phyloP scores from a whole-genome alignment of 1,284 basidiomycete species.

The Cutaneotrichosporon cutaneum region DNA sequence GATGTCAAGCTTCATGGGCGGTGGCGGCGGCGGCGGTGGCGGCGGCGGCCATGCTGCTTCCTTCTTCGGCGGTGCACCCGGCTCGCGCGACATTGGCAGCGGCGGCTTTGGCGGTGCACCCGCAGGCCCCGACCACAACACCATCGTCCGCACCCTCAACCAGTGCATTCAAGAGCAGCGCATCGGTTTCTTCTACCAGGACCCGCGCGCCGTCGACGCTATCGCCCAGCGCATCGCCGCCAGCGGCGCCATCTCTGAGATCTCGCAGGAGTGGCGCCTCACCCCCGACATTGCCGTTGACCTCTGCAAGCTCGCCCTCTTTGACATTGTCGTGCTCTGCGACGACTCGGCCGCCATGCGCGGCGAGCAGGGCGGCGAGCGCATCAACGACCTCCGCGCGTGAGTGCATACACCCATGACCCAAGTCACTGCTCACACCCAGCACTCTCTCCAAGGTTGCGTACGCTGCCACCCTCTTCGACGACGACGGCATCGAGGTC shows the following conservation, averaged over 20 bases:
- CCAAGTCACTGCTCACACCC: not conserved
- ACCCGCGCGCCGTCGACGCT: constrained; percentile 50
- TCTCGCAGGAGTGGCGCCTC: constrained; percentile 53
- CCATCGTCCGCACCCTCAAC: constrained; percentile 29
- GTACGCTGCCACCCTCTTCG: constrained; percentile 49
- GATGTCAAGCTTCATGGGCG: not conserved
- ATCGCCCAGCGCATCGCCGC: constrained; percentile 53
- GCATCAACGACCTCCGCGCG: constrained; percentile 49
- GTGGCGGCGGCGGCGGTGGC: not conserved
- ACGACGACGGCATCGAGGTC: constrained; percentile 55
- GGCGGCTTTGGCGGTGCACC: constrained; percentile 3
- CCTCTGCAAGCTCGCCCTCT: constrained; percentile 24
- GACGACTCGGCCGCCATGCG: constrained; percentile 23
- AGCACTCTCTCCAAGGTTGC: constrained; percentile 52
- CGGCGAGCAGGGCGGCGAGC: constrained; percentile 19
- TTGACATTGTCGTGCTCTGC: constrained; percentile 24
- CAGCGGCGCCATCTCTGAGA: constrained; percentile 46
- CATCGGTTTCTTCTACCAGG: constrained; percentile 55
- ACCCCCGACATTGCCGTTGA: constrained; percentile 51
- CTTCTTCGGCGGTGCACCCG: constrained; percentile 11
- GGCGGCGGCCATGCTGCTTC: constrained; percentile 9
- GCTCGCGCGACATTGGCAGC: constrained; percentile 9
- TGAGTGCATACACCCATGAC: constrained; percentile 19
- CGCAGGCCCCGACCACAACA: constrained; percentile 12
- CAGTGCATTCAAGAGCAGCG: constrained; percentile 54